Percentiles rank a stretch among this genome's conserved stretches.
These are phyloP conservation scores for Barbatosphaeria neglecta DNA, from an alignment of 495 filamentous ascomycete species.

Conservation along the genomic window DNA sequence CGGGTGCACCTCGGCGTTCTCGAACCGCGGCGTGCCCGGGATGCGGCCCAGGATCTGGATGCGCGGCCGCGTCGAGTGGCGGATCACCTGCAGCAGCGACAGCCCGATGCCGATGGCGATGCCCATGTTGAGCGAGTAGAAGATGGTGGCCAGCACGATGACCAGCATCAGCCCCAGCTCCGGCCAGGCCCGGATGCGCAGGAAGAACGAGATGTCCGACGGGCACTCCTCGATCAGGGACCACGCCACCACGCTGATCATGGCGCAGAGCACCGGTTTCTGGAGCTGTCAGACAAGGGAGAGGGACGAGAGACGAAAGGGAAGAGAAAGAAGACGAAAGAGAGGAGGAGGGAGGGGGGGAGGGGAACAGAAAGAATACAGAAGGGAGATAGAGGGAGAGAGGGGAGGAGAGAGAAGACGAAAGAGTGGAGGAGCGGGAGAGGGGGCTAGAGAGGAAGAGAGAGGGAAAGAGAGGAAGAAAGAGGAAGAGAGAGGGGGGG, in stretches of 20 bases:
- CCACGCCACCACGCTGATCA: slow-evolving; percentile 93
- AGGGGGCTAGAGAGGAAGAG: not conserved
- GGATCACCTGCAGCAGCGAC: slow-evolving; percentile 78
- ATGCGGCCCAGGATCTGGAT: slow-evolving; percentile 95
- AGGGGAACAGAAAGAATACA: too few species aligned
- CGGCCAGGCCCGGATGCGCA: slow-evolving; percentile 68
- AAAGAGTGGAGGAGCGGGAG: not conserved
- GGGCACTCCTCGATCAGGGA: slow-evolving; percentile 93
- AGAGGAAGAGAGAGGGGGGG: too few species aligned
- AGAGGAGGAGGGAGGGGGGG: not conserved
- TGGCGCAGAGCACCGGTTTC: slow-evolving; percentile 87
- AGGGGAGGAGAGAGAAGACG: not conserved
- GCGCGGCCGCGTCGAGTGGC: slow-evolving; percentile 76
- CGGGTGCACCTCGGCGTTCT: slow-evolving; percentile 74
- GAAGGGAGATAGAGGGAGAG: too few species aligned
- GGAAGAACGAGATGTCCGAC: slow-evolving; percentile 82
- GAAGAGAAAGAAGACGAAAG: not conserved
- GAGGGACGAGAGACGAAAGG: not conserved
- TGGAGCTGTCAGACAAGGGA: slow-evolving; percentile 25
- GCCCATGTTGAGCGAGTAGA: slow-evolving; percentile 75
- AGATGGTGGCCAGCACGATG: slow-evolving; percentile 85
- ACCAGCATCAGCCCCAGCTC: slow-evolving; percentile 79
- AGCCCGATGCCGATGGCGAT: slow-evolving; percentile 85
- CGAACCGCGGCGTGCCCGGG: slow-evolving; percentile 69
- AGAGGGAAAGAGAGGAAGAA: not conserved